Conservation (phyloP, 495 filamentous ascomycete species). For the Penicillium diatomitis region DNA sequence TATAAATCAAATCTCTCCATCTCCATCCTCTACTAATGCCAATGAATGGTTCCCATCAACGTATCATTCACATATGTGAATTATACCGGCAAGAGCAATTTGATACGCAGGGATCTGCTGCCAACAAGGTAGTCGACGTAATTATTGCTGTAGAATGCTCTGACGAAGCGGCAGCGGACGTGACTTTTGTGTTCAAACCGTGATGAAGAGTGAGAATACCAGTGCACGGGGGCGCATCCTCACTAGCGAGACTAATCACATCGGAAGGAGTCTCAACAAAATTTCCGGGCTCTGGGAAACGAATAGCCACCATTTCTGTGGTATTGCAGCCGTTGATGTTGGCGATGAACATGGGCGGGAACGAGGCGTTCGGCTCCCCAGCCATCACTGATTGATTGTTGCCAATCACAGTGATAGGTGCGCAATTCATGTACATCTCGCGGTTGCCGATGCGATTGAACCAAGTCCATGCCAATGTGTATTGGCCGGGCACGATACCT, state of each 20-base stretch:
- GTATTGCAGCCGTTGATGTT: conserved; percentile 62
- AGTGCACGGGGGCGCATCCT: conserved; percentile 12
- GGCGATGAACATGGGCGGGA: conserved; percentile 70
- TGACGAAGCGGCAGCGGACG: not conserved
- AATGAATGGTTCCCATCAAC: not conserved
- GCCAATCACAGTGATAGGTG: conserved; percentile 50
- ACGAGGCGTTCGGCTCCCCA: conserved; percentile 32
- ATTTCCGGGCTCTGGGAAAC: conserved; percentile 62
- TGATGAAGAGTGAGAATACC: conserved; percentile 3
- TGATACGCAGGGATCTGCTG: not conserved
- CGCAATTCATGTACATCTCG: conserved; percentile 93
- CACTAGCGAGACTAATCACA: conserved; percentile 9
- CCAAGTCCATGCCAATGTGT: conserved; percentile 76
- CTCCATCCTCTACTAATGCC: not conserved
- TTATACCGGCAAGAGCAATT: not conserved
- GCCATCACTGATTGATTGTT: not conserved
- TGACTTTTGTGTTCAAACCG: not conserved
- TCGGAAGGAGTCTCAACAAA: conserved; percentile 34
- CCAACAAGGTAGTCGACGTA: not conserved
- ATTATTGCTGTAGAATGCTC: not conserved
- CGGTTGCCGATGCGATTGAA: conserved; percentile 76
- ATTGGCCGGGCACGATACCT: conserved; percentile 32
- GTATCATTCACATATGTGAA: not conserved
- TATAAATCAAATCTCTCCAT: not conserved
- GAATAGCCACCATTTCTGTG: conserved; percentile 39